These are phyloP conservation scores for Trypanosoma lewisi DNA, from an alignment of 208 protist species.

Conservation along the genomic window DNA sequence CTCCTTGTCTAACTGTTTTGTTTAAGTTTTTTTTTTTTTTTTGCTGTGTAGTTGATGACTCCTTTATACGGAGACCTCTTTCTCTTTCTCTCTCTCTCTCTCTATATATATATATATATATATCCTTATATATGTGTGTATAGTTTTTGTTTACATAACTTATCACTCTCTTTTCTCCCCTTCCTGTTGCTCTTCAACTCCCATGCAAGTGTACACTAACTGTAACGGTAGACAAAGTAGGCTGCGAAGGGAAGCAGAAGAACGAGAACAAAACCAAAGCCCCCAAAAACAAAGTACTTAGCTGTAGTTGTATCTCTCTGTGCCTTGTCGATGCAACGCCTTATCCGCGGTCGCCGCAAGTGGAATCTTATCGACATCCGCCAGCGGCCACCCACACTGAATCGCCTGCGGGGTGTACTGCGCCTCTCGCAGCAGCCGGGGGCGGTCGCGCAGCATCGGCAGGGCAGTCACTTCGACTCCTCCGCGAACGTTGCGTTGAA, in stretches of 20 bases:
- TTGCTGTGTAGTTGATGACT: neutral
- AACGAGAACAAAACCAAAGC: neutral
- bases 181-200: too few species aligned
- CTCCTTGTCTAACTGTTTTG: neutral
- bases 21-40: neutral
- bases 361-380: constrained; percentile 45
- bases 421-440: constrained; percentile 34
- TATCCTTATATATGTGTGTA: too few species aligned
- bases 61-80: neutral
- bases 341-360: constrained; percentile 22
- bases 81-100: constrained; percentile 1
- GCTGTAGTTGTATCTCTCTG: neutral
- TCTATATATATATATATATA: too few species aligned
- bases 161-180: too few species aligned
- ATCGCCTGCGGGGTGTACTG: constrained; percentile 37
- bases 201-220: too few species aligned
- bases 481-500: constrained; percentile 44
- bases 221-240: too few species aligned
- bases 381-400: constrained; percentile 27
- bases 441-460: constrained; percentile 28
- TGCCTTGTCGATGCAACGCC: constrained; percentile 5
- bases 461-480: constrained; percentile 31
- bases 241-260: neutral
- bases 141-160: too few species aligned
- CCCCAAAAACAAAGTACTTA: neutral